Evolutionary conservation across 1,139 yeast species (phyloP), one percentile per base, ranked within the genome.

Genomic region (Scheffersomyces segobiensis): DNA sequence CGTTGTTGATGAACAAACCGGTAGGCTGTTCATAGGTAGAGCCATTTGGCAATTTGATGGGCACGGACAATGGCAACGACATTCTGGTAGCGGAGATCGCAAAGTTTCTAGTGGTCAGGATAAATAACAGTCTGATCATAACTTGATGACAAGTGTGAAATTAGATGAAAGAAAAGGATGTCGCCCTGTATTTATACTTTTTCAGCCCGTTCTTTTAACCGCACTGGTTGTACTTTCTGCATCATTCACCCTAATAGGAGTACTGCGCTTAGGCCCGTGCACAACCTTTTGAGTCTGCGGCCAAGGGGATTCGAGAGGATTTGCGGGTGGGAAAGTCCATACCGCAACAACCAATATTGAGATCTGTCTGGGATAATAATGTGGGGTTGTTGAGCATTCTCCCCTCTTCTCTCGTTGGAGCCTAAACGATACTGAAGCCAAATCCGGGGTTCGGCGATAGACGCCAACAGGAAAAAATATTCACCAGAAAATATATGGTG

Each of bases 41-140:
- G 52, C 91, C 91, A 65, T 85, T 87, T 62, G 93, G 93, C 52
- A 88, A 80, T 14, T 79, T 84, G 62, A 88, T 73, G 46, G 75
- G 77, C 55, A 81, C 83, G 26, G 76, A 68, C 62, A 85, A 73
- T 55, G 87, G 85, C 59, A 76, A 72, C 50, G 61, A 51, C 50
- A 48, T 48, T 48, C 26, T 48, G 24, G 42, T 12, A 32, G 42
- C 42, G 42, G 42, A 32, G 42, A 32, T 32, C 14, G 42, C 8
- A 32, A 32, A 32, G 2, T 14, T 32, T 32, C 42, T 32, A 14
- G 42, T 32, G 7, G 42, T 32, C 42, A 32, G 42, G 42, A 32
- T 17, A 32, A 32, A 12, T 14, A 32, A 32, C 42, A 32, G 42
- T 32, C 42, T 32, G 42, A 32, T 32, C 42, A 32, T 32, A 32